Base-by-base conservation (phyloP, 768 basidiomycete species). In the Tulasnella sp. region DNA sequence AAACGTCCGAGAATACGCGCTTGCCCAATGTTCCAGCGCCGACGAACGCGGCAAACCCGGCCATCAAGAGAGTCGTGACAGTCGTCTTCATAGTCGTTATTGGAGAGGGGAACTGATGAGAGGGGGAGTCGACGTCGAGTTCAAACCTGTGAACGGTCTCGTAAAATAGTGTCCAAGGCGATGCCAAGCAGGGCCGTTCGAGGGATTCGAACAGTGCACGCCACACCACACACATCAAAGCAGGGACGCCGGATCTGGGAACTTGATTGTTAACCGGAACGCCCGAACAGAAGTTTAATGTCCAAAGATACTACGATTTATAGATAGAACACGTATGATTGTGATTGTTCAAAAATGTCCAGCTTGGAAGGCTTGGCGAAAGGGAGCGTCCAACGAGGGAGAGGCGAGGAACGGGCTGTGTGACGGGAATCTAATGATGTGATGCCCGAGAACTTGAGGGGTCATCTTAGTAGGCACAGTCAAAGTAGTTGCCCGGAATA, bases 401-500 rank as follows among this genome's bases (percentile, higher is more conserved):
- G 22, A 32, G 19, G 52, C 5, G 14, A 11, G 52, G 8, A 59
- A 59, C 29, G 32, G 52, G 52, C 52, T 59, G 52, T 47, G 44
- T 14, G 26, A 59, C 32, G 7, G 34, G 64, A 34, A 19, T 19
- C 22, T n/a, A 37, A 34, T 19, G 29, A 66, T 35, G 19, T 34
- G 44, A 66, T 35, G 22, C 16, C 35, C 22, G 29, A 22, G 12
- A 3, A 12, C 26, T 5, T 1, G 36, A n/a, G 29, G 35, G 40
- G 36, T 36, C n/a, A 22, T 47, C 44, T 42, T 64, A 72, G 71
- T 42, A 39, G 40, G 5, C 44, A 63, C 71, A 72, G 26, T 42
- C 63, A n/a, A 72, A 72, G 40, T 72, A 72, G 40, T 72, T 72
- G 9, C 71, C 71, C 17, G 71, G 71, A 12, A 72, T 72, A 14